Base-by-base conservation (phyloP, 305 asterid genomes). In the Solanum hybrid region DNA sequence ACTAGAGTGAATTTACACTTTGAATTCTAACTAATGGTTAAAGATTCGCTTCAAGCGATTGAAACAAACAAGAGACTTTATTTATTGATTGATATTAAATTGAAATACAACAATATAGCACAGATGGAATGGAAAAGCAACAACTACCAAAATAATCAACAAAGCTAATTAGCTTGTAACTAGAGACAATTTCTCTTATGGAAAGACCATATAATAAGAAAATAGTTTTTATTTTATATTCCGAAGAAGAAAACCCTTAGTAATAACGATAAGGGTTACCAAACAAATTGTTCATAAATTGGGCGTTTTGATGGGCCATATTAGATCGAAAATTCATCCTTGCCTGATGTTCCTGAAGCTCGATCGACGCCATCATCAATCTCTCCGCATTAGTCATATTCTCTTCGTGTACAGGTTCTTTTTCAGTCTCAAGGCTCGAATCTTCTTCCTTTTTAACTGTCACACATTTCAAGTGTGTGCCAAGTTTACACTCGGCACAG, bases 401-500 rank as follows among this genome's bases (percentile, higher is more conserved):
- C 5, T 26, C 31, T 12, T 68, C 12, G 37, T 75, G 5, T 6
- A 75, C 80, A 12, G 1, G 78, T 4, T 79, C 32, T 11, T 89
- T 3, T 70, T 29, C 83, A 1, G 2, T 26, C 1, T 27, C n/a
- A 29, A 38, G 20, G 15, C 22, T 81, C 33, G 6, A 76, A 34
- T 26, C 15, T 4, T 15, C 41, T 4, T 41, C 36, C 2, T 4
- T 37, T 36, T 70, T 81, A 34, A 70, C 31, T 0, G 11, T 34
- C 27, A 15, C 78, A 11, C 87, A 86, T 14, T 77, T 10, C 76
- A 76, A 82, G 45, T 88, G 90, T 7, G 89, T 61, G 2, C 89
- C 87, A 8, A 88, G 38, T 73, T 88, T 90, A 88, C 90, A 83
- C 32, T 41, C 89, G 8, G 26, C 37, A 76, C 89, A 90, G 14